These are phyloP conservation scores for Fusarium solani-melongenae DNA, from an alignment of 2,329 filamentous ascomycete genomes.

Conservation along the genomic window DNA sequence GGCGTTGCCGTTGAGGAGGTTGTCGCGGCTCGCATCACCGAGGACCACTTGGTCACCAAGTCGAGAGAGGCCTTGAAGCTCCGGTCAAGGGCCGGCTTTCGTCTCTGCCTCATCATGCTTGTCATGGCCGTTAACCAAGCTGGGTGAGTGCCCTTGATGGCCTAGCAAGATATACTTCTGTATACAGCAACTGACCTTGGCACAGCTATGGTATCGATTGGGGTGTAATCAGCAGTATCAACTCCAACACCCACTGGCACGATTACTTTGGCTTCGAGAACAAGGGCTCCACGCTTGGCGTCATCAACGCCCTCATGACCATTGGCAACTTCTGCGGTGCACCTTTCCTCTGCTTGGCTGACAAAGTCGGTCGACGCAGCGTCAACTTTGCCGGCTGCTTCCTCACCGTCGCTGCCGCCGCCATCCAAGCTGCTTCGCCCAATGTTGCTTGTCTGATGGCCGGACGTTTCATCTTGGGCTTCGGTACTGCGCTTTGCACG, in stretches of 20 bases:
- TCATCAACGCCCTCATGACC: conserved; percentile 40
- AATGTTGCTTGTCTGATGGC: conserved; percentile 33
- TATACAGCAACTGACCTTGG: neutral
- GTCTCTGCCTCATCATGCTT: conserved; percentile 32
- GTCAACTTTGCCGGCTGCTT: conserved; percentile 36
- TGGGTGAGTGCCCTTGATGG: neutral
- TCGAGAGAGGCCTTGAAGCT: conserved; percentile 27
- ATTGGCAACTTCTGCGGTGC: conserved; percentile 39
- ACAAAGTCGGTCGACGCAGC: conserved; percentile 37
- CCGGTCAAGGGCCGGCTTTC: conserved; percentile 31
- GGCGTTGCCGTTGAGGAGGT: conserved; percentile 36
- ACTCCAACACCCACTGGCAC: conserved; percentile 37
- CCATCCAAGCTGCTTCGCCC: conserved; percentile 35
- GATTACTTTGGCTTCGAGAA: conserved; percentile 36
- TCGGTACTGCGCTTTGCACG: conserved; percentile 38
- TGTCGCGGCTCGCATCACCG: conserved; percentile 33
- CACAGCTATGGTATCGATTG: conserved; percentile 38
- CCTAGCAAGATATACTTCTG: neutral
- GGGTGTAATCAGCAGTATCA: conserved; percentile 40
- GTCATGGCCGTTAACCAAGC: conserved; percentile 28
- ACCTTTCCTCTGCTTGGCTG: conserved; percentile 31
- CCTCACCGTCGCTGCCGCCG: conserved; percentile 32
- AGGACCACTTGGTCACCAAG: conserved; percentile 35
- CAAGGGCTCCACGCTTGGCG: conserved; percentile 29
- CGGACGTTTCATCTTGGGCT: conserved; percentile 35